Base-by-base conservation (phyloP, 2,329 filamentous ascomycete species). In the Ophiostoma montium region DNA sequence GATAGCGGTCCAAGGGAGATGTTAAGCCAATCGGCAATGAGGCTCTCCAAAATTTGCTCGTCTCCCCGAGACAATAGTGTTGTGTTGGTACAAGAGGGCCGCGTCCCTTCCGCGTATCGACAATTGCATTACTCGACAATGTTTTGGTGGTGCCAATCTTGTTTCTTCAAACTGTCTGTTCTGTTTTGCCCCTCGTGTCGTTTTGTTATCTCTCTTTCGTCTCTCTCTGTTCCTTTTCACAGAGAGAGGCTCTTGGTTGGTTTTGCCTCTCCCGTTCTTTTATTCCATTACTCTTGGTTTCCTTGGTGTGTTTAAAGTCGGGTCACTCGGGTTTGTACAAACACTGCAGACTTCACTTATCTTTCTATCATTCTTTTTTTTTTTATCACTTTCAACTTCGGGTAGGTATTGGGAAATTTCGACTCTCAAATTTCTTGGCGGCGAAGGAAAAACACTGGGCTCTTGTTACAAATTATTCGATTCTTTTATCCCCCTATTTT, bases 371-470 rank as follows among this genome's bases (percentile, higher is more conserved):
- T 41, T 41, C 9, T 21, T 30, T 3, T 46, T 35, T 43, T 16
- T 36, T 46, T 35, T 44, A 39, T 48, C 5, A 33, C 41, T 43
- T 44, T 44, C 32, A 39, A 41, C 47, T 39, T 16, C 39, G 51
- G 53, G 50, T 52, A 39, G 52, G 53, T 46, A 18, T 39, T 42
- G 39, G 39, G 39, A 42, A 23, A 30, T 42, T 8, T 41, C 19
- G 33, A 46, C 48, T 44, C 38, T 36, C n/a, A 46, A 13, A 33
- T 47, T 47, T 48, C 15, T 46, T 52, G 52, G 50, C 42, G 52
- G 52, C 50, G 46, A 53, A 48, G 53, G 52, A 51, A 52, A 52
- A 53, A 51, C 47, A 48, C 19, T 30, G 39, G 39, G 23, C 23
- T n/a, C 12, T 32, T 6, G 45, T 32, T 31, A 41, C 32, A 41